Evolutionary conservation across 331 rosid genomes (phyloP).

Genomic region (Quercus tomentella): DNA sequence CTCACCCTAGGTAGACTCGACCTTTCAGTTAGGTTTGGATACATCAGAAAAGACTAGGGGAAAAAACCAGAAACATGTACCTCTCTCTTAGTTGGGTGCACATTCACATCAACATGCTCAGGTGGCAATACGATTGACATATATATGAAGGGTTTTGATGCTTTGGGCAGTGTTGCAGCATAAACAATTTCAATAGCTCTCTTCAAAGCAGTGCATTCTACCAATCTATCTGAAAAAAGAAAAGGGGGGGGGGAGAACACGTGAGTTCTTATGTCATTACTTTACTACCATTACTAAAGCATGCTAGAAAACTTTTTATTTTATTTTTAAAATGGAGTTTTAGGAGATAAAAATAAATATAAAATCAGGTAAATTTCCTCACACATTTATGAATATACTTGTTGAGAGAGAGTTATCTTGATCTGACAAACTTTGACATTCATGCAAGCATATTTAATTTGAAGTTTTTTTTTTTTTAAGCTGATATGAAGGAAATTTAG

Average conservation of each 20-base stretch:
- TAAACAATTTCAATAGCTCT: conserved; percentile 93
- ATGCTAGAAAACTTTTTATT: not conserved
- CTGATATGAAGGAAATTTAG: not conserved
- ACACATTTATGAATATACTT: too few relatives aligned
- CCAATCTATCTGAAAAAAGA: conserved; percentile 74
- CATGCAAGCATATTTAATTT: not conserved
- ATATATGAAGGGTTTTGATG: conserved; percentile 86
- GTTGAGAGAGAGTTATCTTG: not conserved
- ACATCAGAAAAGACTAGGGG: not conserved
- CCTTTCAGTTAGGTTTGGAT: not conserved
- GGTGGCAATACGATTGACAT: conserved; percentile 78
- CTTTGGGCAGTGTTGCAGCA: conserved; percentile 93
- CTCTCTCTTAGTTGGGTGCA: conserved; percentile 97
- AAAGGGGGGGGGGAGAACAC: not conserved
- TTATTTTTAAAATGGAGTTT: not conserved
- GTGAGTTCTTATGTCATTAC: not conserved
- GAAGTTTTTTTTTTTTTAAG: not conserved
- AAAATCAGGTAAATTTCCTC: not conserved
- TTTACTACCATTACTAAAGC: not conserved
- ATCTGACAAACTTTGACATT: not conserved
- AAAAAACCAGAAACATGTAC: conserved; percentile 26
- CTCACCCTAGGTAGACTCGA: not conserved
- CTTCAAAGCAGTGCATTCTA: conserved; percentile 90
- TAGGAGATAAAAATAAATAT: not conserved
- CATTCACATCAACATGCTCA: conserved; percentile 86